Evolutionary conservation across 2,329 filamentous ascomycete species (phyloP).

Genomic region (Sclerotiophoma versabilis): DNA sequence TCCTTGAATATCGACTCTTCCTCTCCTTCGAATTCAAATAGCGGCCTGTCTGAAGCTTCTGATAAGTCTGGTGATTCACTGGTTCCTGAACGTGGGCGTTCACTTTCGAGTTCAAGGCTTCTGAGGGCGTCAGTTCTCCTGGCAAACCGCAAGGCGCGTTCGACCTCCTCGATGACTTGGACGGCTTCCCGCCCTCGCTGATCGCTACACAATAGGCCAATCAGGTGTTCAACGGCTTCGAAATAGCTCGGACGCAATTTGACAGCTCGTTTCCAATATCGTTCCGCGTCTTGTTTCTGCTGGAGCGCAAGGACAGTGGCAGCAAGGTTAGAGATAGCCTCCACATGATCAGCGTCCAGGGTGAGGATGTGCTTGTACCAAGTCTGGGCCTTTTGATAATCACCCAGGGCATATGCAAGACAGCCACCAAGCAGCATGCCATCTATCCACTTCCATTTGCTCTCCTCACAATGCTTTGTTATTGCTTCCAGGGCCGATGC

Average conservation of each 20-base stretch:
- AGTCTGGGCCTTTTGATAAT: conserved; percentile 77
- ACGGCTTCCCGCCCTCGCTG: conserved; percentile 86
- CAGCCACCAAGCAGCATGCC: conserved; percentile 92
- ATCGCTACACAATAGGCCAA: conserved; percentile 82
- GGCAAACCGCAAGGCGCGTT: conserved; percentile 69
- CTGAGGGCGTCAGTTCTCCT: conserved; percentile 57
- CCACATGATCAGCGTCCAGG: conserved; percentile 74
- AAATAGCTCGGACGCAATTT: conserved; percentile 85
- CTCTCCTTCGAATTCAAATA: conserved; percentile 61
- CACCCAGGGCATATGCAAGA: conserved; percentile 85
- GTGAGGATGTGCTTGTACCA: conserved; percentile 75
- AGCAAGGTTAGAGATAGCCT: conserved; percentile 92
- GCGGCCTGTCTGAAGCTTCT: conserved; percentile 62
- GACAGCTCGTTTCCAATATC: conserved; percentile 85
- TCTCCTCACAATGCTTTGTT: conserved; percentile 49
- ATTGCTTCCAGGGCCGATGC: conserved; percentile 48
- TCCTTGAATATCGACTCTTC: conserved; percentile 50
- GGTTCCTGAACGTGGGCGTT: conserved; percentile 66
- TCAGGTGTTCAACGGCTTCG: conserved; percentile 92
- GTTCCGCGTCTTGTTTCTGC: conserved; percentile 81
- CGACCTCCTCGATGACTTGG: conserved; percentile 83
- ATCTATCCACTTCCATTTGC: conserved; percentile 74
- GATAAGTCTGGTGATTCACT: conserved; percentile 63
- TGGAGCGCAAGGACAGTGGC: conserved; percentile 86
- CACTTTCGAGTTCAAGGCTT: conserved; percentile 63